phyloP scores from a whole-genome alignment of 2,329 filamentous ascomycete genomes.

The Pestalotiopsis sp. region DNA sequence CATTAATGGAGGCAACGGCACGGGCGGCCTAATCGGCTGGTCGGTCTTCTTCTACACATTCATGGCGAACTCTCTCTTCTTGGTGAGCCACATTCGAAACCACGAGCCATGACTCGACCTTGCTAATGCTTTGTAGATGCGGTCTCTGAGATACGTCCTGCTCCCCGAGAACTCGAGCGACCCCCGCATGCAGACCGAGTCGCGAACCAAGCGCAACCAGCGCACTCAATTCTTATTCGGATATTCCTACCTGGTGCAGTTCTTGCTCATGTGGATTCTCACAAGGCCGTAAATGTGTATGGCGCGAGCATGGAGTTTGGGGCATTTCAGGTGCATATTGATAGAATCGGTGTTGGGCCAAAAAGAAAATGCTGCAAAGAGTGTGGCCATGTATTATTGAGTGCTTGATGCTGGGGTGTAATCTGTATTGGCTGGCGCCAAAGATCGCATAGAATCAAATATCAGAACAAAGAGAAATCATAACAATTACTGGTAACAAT shows the following conservation, averaged over 20 bases:
- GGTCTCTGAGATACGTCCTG: conserved; percentile 93
- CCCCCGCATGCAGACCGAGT: conserved; percentile 69
- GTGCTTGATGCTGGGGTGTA: not conserved
- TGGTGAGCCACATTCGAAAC: conserved; percentile 59
- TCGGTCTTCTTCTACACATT: conserved; percentile 89
- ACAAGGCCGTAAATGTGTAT: conserved; percentile 35
- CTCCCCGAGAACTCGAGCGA: conserved; percentile 79
- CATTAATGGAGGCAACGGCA: conserved; percentile 76
- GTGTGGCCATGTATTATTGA: not conserved
- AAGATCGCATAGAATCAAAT: not conserved
- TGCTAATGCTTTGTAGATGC: conserved; percentile 60
- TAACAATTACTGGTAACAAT: not conserved
- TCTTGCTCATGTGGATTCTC: conserved; percentile 88
- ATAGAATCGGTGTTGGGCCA: not conserved
- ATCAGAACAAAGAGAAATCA: not conserved
- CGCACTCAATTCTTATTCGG: conserved; percentile 91
- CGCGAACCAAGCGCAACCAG: conserved; percentile 82
- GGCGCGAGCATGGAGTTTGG: not conserved
- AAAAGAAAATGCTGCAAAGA: not conserved
- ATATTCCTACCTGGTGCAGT: conserved; percentile 92
- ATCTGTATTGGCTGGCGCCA: not conserved
- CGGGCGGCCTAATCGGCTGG: conserved; percentile 89
- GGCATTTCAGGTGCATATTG: not conserved
- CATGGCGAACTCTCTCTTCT: conserved; percentile 89
- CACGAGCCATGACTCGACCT: too few species aligned